Percentiles rank a stretch among this genome's conserved stretches.
phyloP scores from a whole-genome alignment of 805 yeast species.

The Ogataea dorogensis region DNA sequence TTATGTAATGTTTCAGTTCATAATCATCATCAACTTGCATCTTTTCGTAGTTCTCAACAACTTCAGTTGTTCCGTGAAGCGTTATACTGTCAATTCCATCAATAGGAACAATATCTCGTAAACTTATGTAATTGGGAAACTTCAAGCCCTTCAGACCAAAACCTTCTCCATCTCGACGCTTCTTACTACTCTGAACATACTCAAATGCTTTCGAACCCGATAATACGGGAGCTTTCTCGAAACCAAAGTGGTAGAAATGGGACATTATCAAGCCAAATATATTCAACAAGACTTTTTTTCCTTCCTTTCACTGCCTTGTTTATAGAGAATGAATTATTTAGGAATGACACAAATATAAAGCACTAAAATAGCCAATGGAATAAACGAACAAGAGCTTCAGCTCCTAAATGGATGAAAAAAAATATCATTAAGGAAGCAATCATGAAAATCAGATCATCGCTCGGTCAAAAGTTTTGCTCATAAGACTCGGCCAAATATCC shows the following conservation, averaged over 20 bases:
- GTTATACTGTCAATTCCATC: slow-evolving; percentile 11
- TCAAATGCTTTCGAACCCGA: slow-evolving; percentile 10
- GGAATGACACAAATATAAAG: slow-evolving; percentile 2
- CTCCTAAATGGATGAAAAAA: background rate
- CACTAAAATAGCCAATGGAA: slow-evolving; percentile 1
- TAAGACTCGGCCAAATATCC: slow-evolving; percentile 18
- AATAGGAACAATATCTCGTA: slow-evolving; percentile 18
- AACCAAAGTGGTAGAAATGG: slow-evolving; percentile 17
- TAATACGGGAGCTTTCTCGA: slow-evolving; percentile 11
- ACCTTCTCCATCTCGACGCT: slow-evolving; percentile 1
- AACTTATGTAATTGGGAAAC: slow-evolving; percentile 14
- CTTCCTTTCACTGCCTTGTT: background rate
- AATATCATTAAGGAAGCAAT: slow-evolving; percentile 3
- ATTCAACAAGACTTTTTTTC: background rate
- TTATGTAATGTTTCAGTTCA: slow-evolving; percentile 11
- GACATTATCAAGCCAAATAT: slow-evolving; percentile 2
- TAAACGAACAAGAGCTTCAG: slow-evolving; percentile 1
- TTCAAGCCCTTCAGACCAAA: slow-evolving; percentile 9
- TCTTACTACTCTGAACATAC: slow-evolving; percentile 2
- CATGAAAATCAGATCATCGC: slow-evolving; percentile 3
- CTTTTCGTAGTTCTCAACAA: background rate
- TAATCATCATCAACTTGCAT: slow-evolving; percentile 3
- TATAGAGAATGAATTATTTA: slow-evolving; percentile 4
- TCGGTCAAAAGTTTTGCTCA: slow-evolving; percentile 15
- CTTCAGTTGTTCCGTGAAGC: slow-evolving; percentile 3